These are phyloP conservation scores for Bacidia gigantensis DNA, from an alignment of 495 filamentous ascomycete genomes.

Conservation along the genomic window DNA sequence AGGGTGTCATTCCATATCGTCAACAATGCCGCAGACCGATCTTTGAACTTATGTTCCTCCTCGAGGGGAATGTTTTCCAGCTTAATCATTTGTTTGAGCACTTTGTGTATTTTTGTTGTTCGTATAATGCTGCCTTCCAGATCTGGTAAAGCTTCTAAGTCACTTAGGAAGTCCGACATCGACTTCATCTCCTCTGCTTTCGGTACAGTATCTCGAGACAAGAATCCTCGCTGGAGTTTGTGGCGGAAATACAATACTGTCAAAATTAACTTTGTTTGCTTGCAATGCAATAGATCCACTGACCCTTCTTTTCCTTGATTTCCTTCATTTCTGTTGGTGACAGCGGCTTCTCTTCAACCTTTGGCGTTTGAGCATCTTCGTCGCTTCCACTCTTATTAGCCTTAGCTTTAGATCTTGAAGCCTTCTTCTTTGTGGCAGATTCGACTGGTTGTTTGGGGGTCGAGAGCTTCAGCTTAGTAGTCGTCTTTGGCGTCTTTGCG, in stretches of 20 bases:
- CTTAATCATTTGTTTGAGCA: slow-evolving; percentile 81
- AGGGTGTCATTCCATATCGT: slow-evolving; percentile 73
- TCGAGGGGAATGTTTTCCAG: slow-evolving; percentile 68
- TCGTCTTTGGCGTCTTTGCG: slow-evolving; percentile 47
- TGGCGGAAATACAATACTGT: slow-evolving; percentile 72
- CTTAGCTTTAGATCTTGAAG: slow-evolving; percentile 43
- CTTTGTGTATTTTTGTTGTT: slow-evolving; percentile 85
- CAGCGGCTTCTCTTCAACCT: slow-evolving; percentile 39
- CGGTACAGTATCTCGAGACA: slow-evolving; percentile 64
- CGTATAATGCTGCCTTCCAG: slow-evolving; percentile 77
- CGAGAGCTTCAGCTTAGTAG: slow-evolving; percentile 39
- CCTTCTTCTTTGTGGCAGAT: slow-evolving; percentile 37
- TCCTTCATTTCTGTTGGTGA: slow-evolving; percentile 48
- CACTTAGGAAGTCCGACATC: slow-evolving; percentile 67
- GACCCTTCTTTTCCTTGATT: slow-evolving; percentile 56
- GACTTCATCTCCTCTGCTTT: slow-evolving; percentile 76
- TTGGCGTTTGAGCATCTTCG: slow-evolving; percentile 31
- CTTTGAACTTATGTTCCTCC: slow-evolving; percentile 71
- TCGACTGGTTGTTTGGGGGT: slow-evolving; percentile 38
- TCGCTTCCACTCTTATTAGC: slow-evolving; percentile 32
- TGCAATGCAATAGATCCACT: slow-evolving; percentile 16
- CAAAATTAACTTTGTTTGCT: slow-evolving; percentile 5
- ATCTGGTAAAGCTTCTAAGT: slow-evolving; percentile 64
- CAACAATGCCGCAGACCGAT: slow-evolving; percentile 56
- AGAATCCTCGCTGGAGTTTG: slow-evolving; percentile 80